Percentiles rank a stretch among this genome's conserved stretches.
phyloP scores from a whole-genome alignment of 202 grass and related monocot genomes.

The Saccharum hybrid region DNA sequence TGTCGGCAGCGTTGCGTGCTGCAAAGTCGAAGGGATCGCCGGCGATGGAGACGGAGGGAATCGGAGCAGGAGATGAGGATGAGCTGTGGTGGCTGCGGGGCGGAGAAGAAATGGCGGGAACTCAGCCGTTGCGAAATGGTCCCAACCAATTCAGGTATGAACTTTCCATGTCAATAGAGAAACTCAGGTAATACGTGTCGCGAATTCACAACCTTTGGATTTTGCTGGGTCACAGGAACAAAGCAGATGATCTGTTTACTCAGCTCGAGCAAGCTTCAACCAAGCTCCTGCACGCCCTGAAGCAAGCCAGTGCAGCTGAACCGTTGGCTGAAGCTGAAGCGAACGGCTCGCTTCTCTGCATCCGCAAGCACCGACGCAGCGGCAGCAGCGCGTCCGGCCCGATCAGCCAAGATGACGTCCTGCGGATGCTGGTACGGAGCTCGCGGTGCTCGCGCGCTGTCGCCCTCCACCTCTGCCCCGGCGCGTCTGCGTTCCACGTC shows the following conservation, averaged over 20 bases:
- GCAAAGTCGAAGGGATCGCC: background rate
- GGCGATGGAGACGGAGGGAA: background rate
- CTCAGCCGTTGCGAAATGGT: background rate
- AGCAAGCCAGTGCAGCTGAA: background rate
- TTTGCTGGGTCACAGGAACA: conserved; percentile 43
- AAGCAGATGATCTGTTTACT: conserved; percentile 37
- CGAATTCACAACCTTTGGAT: background rate
- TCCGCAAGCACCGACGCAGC: conserved; percentile 45
- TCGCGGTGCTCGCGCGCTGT: conserved; percentile 51
- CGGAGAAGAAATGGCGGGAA: conserved; percentile 36
- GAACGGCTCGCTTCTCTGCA: conserved; percentile 42
- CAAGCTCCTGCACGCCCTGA: conserved; percentile 45
- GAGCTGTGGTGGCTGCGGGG: conserved; percentile 52
- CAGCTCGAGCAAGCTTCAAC: conserved; percentile 51
- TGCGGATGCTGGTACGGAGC: conserved; percentile 51
- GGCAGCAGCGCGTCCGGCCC: background rate
- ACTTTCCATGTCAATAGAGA: background rate
- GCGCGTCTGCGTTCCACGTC: conserved; percentile 52
- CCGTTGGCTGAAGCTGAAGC: background rate
- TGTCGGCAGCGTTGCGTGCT: conserved; percentile 18
- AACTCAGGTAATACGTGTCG: background rate
- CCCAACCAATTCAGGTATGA: conserved; percentile 30
- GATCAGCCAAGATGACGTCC: conserved; percentile 47
- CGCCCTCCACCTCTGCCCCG: conserved; percentile 51
- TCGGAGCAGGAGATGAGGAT: conserved; percentile 14